Evolutionary conservation across 179 eudicot genomes (phyloP), one percentile per base, ranked within the genome.

Genomic region (Pouteria campechiana): DNA sequence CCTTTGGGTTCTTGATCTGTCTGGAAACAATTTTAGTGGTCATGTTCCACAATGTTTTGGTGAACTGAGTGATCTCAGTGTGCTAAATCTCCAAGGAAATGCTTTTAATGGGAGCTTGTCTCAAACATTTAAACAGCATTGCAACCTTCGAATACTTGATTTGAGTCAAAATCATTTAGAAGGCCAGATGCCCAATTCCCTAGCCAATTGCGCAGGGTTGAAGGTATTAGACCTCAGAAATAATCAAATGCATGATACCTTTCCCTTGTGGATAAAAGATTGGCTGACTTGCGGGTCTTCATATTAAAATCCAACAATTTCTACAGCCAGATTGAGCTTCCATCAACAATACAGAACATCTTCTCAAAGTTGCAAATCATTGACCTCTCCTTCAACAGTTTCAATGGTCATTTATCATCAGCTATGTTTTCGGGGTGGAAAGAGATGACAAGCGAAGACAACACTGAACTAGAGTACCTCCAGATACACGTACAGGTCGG

Each of bases 1-100:
- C 5, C 46, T 55, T 24, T 30, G 23, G 9, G 61, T n/a, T 16
- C 45, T 54, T 17, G 52, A 62, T 43, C 41, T 62, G 12, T 42
- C 52, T 3, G 2, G 15, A 0, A 62, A 62, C 42, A 17, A 35
- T 28, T 23, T 62, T 3, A 12, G 13, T 0, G 41, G 52, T 7
- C 17, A 6, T 3, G 35, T 48, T 13, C 52, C 41, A 0, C 21
- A 17, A 13, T 48, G 52, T 25, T 33, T 48, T 30, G 37, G 15
- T 15, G 23, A 20, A 11, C 14, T 9, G 17, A 48, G 37, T 16
- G 15, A 17, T 13, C 25, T 48, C 7, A 14, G 7, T 3, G 38
- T 34, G 20, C 20, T 48, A 14, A 48, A 48, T 14, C 24, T 48
- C 14, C 12, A 22, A 22, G 41, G 27, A 7, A 48, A 48, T 41